A percentile compares a stretch with the other conserved stretches of the same genome.
These are phyloP conservation scores for Nevesoporus exiguus DNA, from an alignment of 768 basidiomycete genomes.

Conservation along the genomic window DNA sequence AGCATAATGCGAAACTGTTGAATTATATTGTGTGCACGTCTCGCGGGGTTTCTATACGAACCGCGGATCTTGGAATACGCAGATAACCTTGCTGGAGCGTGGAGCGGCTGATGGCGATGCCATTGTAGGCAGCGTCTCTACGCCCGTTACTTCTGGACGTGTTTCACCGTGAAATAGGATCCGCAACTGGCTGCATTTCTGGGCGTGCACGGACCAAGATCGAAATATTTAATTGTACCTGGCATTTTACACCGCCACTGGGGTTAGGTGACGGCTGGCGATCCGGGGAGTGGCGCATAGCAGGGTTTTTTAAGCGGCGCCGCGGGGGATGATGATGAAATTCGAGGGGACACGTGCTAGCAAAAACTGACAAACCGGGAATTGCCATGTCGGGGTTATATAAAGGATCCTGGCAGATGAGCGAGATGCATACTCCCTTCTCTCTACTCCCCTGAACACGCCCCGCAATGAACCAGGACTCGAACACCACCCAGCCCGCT, in stretches of 20 bases:
- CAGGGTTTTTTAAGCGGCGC: slow-evolving; percentile 13
- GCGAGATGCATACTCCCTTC: not conserved
- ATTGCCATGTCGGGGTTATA: slow-evolving; percentile 29
- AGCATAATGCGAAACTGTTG: not conserved
- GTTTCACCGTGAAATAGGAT: not conserved
- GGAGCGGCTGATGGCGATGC: slow-evolving; percentile 4
- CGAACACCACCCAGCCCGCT: not conserved
- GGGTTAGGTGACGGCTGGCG: not conserved
- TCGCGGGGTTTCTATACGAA: not conserved
- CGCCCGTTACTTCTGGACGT: slow-evolving; percentile 7
- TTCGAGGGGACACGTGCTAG: slow-evolving; percentile 18
- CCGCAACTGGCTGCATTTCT: not conserved
- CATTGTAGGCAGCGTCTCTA: slow-evolving; percentile 2
- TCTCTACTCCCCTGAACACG: not conserved
- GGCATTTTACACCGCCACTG: not conserved
- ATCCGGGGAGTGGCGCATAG: slow-evolving; percentile 12
- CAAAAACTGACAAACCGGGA: slow-evolving; percentile 19
- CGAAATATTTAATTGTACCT: not conserved
- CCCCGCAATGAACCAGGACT: slow-evolving; percentile 16
- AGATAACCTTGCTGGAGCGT: slow-evolving; percentile 18
- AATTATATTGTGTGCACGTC: not conserved
- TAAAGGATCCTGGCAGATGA: slow-evolving; percentile 2
- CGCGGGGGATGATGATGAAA: slow-evolving; percentile 11
- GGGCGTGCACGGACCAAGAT: not conserved
- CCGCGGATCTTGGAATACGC: slow-evolving; percentile 21